Evolutionary conservation across 345 rosid genomes (phyloP).

Genomic region (Lepidium sativum): DNA sequence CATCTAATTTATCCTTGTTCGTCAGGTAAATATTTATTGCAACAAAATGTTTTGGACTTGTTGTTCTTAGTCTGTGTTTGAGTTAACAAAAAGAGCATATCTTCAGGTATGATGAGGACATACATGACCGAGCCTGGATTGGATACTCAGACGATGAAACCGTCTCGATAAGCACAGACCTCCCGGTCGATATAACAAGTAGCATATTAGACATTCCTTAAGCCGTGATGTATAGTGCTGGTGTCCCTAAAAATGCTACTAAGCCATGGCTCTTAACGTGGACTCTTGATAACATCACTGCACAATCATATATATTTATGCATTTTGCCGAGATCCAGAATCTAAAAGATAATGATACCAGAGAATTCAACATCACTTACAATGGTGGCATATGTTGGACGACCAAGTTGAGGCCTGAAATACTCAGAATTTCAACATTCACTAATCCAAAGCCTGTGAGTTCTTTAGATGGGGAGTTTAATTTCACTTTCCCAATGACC

Average conservation of each 20-base stretch:
- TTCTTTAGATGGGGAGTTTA: background rate
- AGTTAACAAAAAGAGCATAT: background rate
- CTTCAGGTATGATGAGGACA: conserved; percentile 36
- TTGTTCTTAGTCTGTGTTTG: background rate
- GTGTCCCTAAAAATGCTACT: conserved; percentile 14
- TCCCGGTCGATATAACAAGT: background rate
- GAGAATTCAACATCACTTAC: conserved; percentile 22
- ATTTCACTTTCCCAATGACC: conserved; percentile 11
- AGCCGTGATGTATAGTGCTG: conserved; percentile 24
- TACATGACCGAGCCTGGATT: conserved; percentile 33
- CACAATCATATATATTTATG: conserved; percentile 17
- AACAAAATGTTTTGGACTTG: background rate
- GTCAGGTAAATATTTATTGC: conserved; percentile 1
- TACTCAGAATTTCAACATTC: conserved; percentile 4
- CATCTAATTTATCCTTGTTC: background rate
- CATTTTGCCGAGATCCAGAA: conserved; percentile 34
- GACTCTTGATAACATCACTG: background rate
- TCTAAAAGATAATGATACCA: conserved; percentile 6
- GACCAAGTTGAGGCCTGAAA: conserved; percentile 20
- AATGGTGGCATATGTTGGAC: conserved; percentile 8
- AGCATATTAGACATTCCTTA: conserved; percentile 15
- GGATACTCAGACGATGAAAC: background rate
- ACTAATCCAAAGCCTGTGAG: background rate
- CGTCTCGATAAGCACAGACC: background rate
- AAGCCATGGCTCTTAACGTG: background rate